Evolutionary conservation across 257 asterid species (phyloP).

Genomic region (Solanum lignicaule): DNA sequence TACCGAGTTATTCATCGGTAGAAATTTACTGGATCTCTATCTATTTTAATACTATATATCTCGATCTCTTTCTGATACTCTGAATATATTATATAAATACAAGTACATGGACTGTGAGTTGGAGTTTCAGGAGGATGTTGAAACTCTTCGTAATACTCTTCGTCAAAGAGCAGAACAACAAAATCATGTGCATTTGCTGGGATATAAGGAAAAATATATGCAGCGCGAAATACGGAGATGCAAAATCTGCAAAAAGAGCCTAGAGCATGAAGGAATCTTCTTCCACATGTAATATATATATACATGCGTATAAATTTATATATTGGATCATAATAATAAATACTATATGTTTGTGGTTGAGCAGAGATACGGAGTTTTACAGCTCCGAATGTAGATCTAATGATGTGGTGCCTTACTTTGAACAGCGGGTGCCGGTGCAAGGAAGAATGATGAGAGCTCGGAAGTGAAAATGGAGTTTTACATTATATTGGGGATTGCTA

Average conservation of each 20-base stretch:
- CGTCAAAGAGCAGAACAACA: background rate
- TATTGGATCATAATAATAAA: background rate
- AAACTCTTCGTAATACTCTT: background rate
- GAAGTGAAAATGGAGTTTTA: background rate
- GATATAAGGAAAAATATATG: background rate
- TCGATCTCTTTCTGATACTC: background rate
- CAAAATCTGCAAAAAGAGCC: background rate
- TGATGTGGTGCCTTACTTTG: background rate
- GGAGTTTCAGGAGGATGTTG: background rate
- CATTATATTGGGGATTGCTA: background rate
- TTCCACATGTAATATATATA: background rate
- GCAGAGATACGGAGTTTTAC: background rate
- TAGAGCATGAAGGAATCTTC: background rate
- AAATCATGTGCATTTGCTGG: background rate
- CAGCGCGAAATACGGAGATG: background rate
- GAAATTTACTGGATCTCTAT: background rate
- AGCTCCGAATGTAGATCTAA: background rate
- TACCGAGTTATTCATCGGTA: slow-evolving; percentile 6
- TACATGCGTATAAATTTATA: background rate
- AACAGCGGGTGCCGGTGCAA: background rate
- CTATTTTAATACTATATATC: background rate
- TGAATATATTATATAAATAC: background rate
- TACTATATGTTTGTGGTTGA: background rate
- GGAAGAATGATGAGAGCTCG: background rate
- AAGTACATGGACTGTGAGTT: background rate